Evolutionary conservation across 1,139 yeast genomes (phyloP).

Genomic region (Suhomyces ambrosiae): DNA sequence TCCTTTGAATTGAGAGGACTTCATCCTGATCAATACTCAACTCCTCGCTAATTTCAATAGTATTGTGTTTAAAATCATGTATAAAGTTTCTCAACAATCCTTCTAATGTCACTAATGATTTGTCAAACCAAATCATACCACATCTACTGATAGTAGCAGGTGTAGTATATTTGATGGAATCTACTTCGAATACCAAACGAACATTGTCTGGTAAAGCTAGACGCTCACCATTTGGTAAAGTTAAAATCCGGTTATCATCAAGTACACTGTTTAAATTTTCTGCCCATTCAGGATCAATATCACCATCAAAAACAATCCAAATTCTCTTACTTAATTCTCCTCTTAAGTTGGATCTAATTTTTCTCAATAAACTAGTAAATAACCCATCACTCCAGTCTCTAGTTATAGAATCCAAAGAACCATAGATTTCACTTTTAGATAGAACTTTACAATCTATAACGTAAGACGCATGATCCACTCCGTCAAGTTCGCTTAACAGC

Average conservation of each 20-base stretch:
- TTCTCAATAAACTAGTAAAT: slow-evolving; percentile 68
- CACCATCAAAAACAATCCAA: slow-evolving; percentile 93
- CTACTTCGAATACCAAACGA: slow-evolving; percentile 76
- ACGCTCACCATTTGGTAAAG: slow-evolving; percentile 90
- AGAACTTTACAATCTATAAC: slow-evolving; percentile 76
- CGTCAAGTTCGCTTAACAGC: slow-evolving; percentile 41
- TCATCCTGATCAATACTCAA: slow-evolving; percentile 9
- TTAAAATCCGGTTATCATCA: slow-evolving; percentile 81
- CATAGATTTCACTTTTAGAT: slow-evolving; percentile 68
- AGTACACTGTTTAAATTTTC: slow-evolving; percentile 88
- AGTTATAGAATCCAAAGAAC: slow-evolving; percentile 71
- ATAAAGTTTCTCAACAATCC: slow-evolving; percentile 25
- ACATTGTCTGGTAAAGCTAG: slow-evolving; percentile 65
- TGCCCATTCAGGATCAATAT: slow-evolving; percentile 92
- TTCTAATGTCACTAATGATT: slow-evolving; percentile 24
- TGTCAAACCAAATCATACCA: slow-evolving; percentile 80
- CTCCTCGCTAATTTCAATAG: slow-evolving; percentile 18
- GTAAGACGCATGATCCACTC: slow-evolving; percentile 41
- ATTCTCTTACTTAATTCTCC: slow-evolving; percentile 59
- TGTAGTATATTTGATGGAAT: slow-evolving; percentile 65
- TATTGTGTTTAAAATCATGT: slow-evolving; percentile 22
- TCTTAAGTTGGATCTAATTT: slow-evolving; percentile 55
- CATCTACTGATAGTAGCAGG: slow-evolving; percentile 94
- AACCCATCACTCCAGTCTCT: slow-evolving; percentile 95
- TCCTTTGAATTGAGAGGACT: slow-evolving; percentile 11